Evolutionary conservation across 306 rosid genomes (phyloP).

Genomic region (Begonia loranthoides): DNA sequence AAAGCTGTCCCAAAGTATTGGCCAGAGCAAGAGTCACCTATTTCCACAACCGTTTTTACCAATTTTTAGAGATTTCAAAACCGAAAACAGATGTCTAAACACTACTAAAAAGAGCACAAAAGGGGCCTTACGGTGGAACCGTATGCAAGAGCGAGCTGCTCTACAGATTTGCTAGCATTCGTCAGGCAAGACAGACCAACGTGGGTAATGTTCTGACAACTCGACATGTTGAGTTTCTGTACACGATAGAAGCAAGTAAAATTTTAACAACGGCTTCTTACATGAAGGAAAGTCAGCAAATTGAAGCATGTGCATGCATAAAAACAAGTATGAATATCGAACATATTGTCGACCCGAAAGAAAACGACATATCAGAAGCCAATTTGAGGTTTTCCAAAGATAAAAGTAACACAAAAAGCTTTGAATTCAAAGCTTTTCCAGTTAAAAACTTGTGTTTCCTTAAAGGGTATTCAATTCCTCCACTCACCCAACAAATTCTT

Average conservation of each 20-base stretch:
- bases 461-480: too few species aligned
- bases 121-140: constrained; percentile 61
- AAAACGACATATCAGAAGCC: too few species aligned
- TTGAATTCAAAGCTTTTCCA: too few species aligned
- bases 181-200: constrained; percentile 54
- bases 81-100: too few species aligned
- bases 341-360: too few species aligned
- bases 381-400: too few species aligned
- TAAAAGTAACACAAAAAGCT: too few species aligned
- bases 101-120: too few species aligned
- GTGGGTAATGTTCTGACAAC: constrained; percentile 63
- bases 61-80: too few species aligned
- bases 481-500: too few species aligned
- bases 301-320: neutral
- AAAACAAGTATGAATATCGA: too few species aligned
- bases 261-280: constrained; percentile 2
- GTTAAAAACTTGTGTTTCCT: too few species aligned
- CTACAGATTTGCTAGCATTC: constrained; percentile 29
- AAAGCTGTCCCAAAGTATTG: constrained; percentile 50
- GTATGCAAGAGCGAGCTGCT: constrained; percentile 55
- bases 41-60: constrained; percentile 11
- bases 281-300: constrained; percentile 9
- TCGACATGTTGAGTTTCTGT: constrained; percentile 82
- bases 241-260: constrained; percentile 5
- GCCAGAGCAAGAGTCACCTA: constrained; percentile 72